These are phyloP conservation scores for Chrysochromulina tobinii DNA, from an alignment of 78 protist species.

Conservation along the genomic window DNA sequence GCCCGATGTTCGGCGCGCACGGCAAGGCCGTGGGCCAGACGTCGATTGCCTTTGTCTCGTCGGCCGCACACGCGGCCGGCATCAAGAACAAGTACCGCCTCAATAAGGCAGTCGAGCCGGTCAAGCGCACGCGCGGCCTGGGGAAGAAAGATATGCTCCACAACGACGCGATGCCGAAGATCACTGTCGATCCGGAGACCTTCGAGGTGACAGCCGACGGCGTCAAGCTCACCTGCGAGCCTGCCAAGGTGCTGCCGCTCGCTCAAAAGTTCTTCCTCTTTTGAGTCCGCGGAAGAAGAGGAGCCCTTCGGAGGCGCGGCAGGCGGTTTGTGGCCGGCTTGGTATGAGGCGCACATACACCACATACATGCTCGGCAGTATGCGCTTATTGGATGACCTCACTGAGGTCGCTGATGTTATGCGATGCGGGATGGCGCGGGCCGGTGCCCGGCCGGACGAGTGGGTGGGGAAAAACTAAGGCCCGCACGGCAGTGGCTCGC, in stretches of 20 bases:
- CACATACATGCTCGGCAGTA: neutral
- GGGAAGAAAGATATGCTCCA: slow-evolving; percentile 48
- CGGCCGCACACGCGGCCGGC: neutral
- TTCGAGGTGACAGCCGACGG: slow-evolving; percentile 47
- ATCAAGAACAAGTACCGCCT: slow-evolving; percentile 17
- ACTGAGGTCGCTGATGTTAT: no score
- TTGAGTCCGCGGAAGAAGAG: neutral
- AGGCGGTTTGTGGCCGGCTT: no score
- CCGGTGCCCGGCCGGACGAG: no score
- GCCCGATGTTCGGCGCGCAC: slow-evolving; percentile 51
- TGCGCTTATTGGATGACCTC: no score
- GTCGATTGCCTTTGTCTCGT: slow-evolving; percentile 37
- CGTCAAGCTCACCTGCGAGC: slow-evolving; percentile 24
- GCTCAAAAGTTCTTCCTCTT: slow-evolving; percentile 44
- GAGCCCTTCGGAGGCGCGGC: no score
- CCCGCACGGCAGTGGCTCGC: no score
- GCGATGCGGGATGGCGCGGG: no score
- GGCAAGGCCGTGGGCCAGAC: neutral
- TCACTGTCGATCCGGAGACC: slow-evolving; percentile 54
- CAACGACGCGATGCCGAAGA: slow-evolving; percentile 34
- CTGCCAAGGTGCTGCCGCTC: slow-evolving; percentile 28
- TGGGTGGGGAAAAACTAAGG: no score
- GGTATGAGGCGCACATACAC: no score
- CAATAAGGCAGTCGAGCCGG: slow-evolving; percentile 30
- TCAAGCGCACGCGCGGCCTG: slow-evolving; percentile 14